These are phyloP conservation scores for Phoma sp. DNA, from an alignment of 2,329 filamentous ascomycete species.

Conservation along the genomic window DNA sequence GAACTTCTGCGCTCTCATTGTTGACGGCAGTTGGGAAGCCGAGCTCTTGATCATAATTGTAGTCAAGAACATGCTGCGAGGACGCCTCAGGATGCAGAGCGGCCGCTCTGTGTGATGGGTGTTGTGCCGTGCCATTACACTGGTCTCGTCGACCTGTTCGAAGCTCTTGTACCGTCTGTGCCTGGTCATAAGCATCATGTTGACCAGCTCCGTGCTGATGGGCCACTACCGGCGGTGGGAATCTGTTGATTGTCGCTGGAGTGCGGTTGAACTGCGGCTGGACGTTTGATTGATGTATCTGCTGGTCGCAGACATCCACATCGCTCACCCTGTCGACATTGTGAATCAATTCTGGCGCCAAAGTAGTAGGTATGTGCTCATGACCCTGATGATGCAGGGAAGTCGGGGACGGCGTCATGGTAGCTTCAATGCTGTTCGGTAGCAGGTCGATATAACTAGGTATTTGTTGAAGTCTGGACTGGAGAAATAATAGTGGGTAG, in stretches of 20 bases:
- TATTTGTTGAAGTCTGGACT: no score
- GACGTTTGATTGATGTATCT: no score
- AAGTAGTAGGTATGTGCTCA: background rate
- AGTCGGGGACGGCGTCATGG: conserved; percentile 1
- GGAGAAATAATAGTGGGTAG: no score
- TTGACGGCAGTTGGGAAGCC: background rate
- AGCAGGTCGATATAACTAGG: no score
- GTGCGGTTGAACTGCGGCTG: background rate
- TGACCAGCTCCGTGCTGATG: background rate
- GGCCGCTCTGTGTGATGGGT: background rate
- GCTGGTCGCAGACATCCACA: background rate
- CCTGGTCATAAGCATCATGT: background rate
- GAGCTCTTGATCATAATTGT: background rate
- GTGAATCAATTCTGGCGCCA: background rate
- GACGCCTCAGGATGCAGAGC: background rate
- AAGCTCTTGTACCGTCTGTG: background rate
- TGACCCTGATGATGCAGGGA: background rate
- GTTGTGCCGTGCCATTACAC: background rate
- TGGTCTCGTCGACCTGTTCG: background rate
- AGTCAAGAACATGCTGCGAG: background rate
- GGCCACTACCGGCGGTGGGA: background rate
- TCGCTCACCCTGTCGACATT: conserved; percentile 5
- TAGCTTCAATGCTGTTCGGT: no score
- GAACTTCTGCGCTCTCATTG: background rate
- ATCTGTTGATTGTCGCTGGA: background rate